Conservation (phyloP, 2,329 filamentous ascomycete species). For the Berkeleyomyces rouxiae region DNA sequence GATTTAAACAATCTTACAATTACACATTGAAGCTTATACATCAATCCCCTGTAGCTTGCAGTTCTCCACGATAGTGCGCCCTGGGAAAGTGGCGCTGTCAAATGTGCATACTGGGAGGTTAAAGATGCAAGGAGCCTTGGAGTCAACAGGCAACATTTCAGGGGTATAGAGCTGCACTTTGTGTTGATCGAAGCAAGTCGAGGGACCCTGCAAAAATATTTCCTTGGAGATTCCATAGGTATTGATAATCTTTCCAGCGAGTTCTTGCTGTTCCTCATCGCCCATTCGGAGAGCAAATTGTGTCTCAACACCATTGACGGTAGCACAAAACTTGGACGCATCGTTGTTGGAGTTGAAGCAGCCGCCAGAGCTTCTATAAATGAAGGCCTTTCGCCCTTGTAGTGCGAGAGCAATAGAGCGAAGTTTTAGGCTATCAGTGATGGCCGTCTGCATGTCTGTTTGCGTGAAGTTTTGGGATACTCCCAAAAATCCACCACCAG, state of each 20-base stretch:
- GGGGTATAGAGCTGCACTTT: background rate
- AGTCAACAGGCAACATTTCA: background rate
- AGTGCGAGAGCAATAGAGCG: slow-evolving; percentile 11
- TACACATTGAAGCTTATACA: no score
- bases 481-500: slow-evolving; percentile 13
- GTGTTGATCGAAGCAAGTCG: background rate
- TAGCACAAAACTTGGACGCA: background rate
- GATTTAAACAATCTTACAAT: no score
- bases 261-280: slow-evolving; percentile 1
- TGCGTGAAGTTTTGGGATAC: slow-evolving; percentile 13
- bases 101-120: background rate
- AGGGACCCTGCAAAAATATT: background rate
- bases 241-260: slow-evolving; percentile 2
- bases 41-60: no score
- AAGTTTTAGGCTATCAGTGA: slow-evolving; percentile 3
- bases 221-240: slow-evolving; percentile 10
- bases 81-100: no score
- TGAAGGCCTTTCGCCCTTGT: slow-evolving; percentile 3
- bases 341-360: background rate
- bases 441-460: slow-evolving; percentile 8
- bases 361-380: background rate
- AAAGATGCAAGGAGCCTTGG: background rate
- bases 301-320: background rate
- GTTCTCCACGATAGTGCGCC: no score
- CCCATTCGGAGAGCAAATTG: slow-evolving; percentile 1